Percentiles rank a stretch among this genome's conserved stretches.
These are phyloP conservation scores for Echinochloa phyllopogon DNA, from an alignment of 176 grass and related monocot genomes.

Conservation along the genomic window DNA sequence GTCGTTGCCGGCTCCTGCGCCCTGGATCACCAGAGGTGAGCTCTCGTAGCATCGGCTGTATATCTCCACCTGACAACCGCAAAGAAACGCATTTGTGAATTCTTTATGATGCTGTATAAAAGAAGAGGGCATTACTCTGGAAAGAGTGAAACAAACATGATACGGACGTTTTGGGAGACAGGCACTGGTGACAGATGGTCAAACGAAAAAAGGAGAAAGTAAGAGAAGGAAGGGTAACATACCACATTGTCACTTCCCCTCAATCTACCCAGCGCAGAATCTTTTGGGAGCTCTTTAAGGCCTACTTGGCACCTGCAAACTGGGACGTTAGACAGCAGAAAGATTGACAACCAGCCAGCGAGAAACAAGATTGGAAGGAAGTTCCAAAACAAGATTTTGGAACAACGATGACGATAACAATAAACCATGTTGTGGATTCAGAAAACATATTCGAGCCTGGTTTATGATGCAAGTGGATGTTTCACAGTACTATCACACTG, in stretches of 20 bases:
- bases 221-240: conserved; percentile 32
- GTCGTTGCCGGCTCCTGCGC: conserved; percentile 91
- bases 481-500: neutral
- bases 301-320: conserved; percentile 84
- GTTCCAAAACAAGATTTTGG: neutral
- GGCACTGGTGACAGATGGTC: neutral
- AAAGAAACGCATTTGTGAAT: neutral
- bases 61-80: conserved; percentile 76
- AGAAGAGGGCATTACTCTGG: neutral
- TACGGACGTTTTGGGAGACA: neutral
- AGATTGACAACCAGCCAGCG: neutral
- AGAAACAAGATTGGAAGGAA: neutral
- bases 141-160: neutral
- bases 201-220: neutral
- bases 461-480: conserved; percentile 1
- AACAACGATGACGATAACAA: no score
- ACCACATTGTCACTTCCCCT: conserved; percentile 99
- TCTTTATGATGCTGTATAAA: no score
- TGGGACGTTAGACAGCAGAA: neutral
- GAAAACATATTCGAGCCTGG: neutral
- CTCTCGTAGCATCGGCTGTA: conserved; percentile 88
- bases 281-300: conserved; percentile 81
- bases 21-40: conserved; percentile 91
- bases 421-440: neutral
- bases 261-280: conserved; percentile 83